Evolutionary conservation across 2,329 filamentous ascomycete species (phyloP), one percentile per base, ranked within the genome.

Genomic region (Xylariales sp.): DNA sequence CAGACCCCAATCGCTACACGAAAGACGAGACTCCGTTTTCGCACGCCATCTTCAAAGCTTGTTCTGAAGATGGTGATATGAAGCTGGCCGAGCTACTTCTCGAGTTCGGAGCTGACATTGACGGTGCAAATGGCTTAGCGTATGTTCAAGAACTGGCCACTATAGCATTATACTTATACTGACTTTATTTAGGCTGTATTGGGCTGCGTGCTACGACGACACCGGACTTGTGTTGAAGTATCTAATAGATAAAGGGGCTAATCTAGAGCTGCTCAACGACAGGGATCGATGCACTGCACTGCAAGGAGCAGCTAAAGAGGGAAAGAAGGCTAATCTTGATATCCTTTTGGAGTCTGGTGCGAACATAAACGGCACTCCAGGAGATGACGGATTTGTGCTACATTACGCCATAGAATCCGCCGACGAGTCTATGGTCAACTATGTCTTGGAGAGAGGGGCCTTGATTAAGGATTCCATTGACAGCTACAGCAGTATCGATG

Each of bases 391-490:
- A 8, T 25, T n/a, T n/a, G n/a, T n/a, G 23, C 23, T 25, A 25
- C 23, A 25, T 25, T 25, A 25, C n/a, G 23, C 8, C 8, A 25
- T 25, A 8, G 8, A 8, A 25, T 25, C 8, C 23, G n/a, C 8
- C 8, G n/a, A 25, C 8, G 8, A n/a, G 8, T 8, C 8, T 25
- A 25, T 25, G 8, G 23, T 25, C 23, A n/a, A 32, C 40, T 38
- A 30, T 44, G 37, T 33, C 35, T 34, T 25, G n/a, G n/a, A 25
- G 8, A 25, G n/a, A 8, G 23, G 23, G 8, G 23, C 23, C 10
- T 11, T 10, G 8, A 13, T 30, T 11, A 15, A 30, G 10, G 28
- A 30, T 30, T 11, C 28, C 28, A 30, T 15, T 15, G 10, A 30
- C 7, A 15, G 14, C 8, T 30, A 15, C 16, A 30, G 28, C 28